These are phyloP conservation scores for Phanerodontia chrysosporium DNA, from an alignment of 768 basidiomycete genomes.

Conservation along the genomic window DNA sequence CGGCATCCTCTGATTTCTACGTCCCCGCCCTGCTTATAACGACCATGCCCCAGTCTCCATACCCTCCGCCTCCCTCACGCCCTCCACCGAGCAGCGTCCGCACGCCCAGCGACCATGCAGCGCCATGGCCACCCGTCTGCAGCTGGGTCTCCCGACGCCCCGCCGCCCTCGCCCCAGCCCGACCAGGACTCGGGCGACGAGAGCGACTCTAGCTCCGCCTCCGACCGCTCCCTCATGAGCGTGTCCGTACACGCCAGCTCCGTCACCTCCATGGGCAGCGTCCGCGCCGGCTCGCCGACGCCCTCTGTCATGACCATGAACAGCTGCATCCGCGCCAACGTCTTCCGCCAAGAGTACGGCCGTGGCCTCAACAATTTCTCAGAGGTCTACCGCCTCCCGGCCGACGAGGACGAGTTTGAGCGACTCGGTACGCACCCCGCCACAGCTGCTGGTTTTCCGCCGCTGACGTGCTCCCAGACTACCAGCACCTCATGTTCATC, in stretches of 20 bases:
- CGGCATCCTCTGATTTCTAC: too few species aligned
- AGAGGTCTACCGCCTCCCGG: conserved; percentile 73
- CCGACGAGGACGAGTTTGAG: conserved; percentile 72
- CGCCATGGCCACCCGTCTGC: too few species aligned
- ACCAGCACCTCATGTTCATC: conserved; percentile 63
- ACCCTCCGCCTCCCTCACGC: too few species aligned
- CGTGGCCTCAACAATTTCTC: conserved; percentile 73
- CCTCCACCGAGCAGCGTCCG: too few species aligned
- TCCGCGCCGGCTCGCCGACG: conserved; percentile 48
- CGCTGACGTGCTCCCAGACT: conserved; percentile 39
- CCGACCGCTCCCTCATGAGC: conserved; percentile 25
- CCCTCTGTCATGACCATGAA: conserved; percentile 70
- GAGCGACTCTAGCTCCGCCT: conserved; percentile 39
- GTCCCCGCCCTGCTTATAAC: too few species aligned
- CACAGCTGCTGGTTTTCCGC: too few species aligned
- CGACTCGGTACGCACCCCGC: conserved; percentile 50
- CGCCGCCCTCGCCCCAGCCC: neutral
- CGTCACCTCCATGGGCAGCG: conserved; percentile 60
- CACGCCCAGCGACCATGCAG: too few species aligned
- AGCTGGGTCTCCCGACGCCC: too few species aligned
- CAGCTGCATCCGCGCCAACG: conserved; percentile 53
- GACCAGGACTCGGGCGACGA: conserved; percentile 39
- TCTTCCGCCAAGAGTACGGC: conserved; percentile 64
- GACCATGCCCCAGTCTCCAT: too few species aligned
- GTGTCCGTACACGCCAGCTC: conserved; percentile 42